Conservation (phyloP, 2,329 filamentous ascomycete species). For the Alternaria gansuensis region DNA sequence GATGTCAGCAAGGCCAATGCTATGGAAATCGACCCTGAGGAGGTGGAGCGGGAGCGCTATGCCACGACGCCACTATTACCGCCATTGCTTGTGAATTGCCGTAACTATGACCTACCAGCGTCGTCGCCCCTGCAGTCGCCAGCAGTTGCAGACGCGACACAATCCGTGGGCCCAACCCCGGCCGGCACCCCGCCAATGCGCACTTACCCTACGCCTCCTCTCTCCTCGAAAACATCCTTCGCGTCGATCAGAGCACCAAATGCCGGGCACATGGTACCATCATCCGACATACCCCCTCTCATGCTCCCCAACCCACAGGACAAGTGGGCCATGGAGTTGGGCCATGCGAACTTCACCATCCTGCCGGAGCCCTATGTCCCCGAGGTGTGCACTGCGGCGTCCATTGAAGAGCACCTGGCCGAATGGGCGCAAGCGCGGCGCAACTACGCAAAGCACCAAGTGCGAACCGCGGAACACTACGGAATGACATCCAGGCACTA, state of each 20-base stretch:
- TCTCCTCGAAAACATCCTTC: constrained; percentile 79
- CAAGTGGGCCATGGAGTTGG: constrained; percentile 83
- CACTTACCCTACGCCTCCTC: constrained; percentile 69
- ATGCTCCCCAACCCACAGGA: constrained; percentile 75
- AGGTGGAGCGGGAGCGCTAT: constrained; percentile 65
- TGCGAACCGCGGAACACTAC: constrained; percentile 89
- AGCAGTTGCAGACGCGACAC: constrained; percentile 69
- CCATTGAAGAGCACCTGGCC: constrained; percentile 71
- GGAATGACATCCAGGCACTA: constrained; percentile 90
- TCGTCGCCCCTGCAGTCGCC: constrained; percentile 89
- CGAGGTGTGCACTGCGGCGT: constrained; percentile 66
- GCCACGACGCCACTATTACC: constrained; percentile 86
- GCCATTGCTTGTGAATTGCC: constrained; percentile 73
- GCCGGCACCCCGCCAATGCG: constrained; percentile 60
- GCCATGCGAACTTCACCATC: constrained; percentile 94
- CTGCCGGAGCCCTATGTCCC: constrained; percentile 81
- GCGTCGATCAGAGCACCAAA: constrained; percentile 71
- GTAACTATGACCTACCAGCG: constrained; percentile 64
- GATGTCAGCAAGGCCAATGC: constrained; percentile 56
- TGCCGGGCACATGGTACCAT: constrained; percentile 58
- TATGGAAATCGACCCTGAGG: constrained; percentile 59
- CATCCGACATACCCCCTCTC: constrained; percentile 69
- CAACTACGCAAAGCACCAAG: constrained; percentile 89
- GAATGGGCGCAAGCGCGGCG: constrained; percentile 85
- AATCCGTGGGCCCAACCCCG: constrained; percentile 58